Base-by-base conservation (phyloP, 306 rosid genomes). In the Amphicarpaea edgeworthii region DNA sequence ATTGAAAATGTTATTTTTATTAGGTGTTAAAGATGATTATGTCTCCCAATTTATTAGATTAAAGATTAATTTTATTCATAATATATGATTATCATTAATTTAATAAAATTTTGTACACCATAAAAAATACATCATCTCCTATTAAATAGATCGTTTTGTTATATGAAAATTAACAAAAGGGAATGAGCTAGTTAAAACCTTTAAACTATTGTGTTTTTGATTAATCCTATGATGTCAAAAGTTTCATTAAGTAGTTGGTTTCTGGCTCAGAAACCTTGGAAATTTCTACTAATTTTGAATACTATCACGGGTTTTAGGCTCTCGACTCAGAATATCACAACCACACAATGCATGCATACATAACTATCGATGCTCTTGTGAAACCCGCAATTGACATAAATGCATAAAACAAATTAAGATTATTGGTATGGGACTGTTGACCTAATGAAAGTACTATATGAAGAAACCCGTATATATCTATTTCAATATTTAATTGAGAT, bases 321-420 rank as follows among this genome's bases (percentile, higher is more conserved):
- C 3, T 8, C n/a, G 6, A 34, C 16, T 37, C 46, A 50, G 64
- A 28, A 74, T 16, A 12, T 17, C 46, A 51, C 9, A 34, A 65
- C 24, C 42, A 43, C 54, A 16, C 47, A 43, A 12, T 40, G 53
- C 47, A 16, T 38, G 23, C 23, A n/a, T 6, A 34, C 40, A 26
- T 59, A 6, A 46, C n/a, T n/a, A n/a, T n/a, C n/a, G 16, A 12
- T 53, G 58, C 57, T 68, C 77, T 69, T 74, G 46, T 81, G 85
- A 81, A 70, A 76, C 77, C 7, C 11, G 38, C 78, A 42, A 43
- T 34, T 42, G 64, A 62, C 62, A 82, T 76, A 63, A 82, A 70
- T 82, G 81, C 75, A 76, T 54, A 20, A 42, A 49, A 12, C 47
- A 19, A 49, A n/a, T n/a, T n/a, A n/a, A 40, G 15, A 53, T 43